Conservation (phyloP, 202 grass and related monocot species). For the Zizania palustris region DNA sequence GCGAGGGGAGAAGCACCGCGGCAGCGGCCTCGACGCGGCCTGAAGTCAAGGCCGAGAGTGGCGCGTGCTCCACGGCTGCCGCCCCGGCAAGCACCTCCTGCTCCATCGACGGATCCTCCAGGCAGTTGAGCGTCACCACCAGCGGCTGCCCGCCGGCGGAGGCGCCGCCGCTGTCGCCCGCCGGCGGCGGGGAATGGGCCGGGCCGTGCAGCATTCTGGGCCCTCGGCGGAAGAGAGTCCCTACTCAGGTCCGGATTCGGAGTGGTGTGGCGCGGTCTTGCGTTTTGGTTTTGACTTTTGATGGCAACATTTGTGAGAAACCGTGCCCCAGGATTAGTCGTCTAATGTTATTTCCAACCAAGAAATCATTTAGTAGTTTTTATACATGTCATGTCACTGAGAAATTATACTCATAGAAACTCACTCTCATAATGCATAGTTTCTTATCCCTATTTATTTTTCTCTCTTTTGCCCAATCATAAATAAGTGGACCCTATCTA, state of each 20-base stretch:
- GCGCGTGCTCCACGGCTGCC: conserved; percentile 71
- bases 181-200: conserved; percentile 43
- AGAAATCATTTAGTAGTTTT: too few relatives aligned
- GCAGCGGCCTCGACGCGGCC: conserved; percentile 67
- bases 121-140: conserved; percentile 79
- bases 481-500: too few relatives aligned
- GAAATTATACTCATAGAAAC: too few relatives aligned
- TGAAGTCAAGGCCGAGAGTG: conserved; percentile 58
- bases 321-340: too few relatives aligned
- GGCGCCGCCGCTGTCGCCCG: background rate
- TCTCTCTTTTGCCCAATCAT: too few relatives aligned
- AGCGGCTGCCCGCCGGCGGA: conserved; percentile 46
- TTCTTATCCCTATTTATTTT: too few relatives aligned
- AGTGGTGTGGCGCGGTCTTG: too few relatives aligned
- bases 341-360: too few relatives aligned
- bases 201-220: conserved; percentile 54
- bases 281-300: too few relatives aligned
- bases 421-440: too few relatives aligned
- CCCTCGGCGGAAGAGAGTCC: background rate
- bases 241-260: conserved; percentile 4
- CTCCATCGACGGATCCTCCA: conserved; percentile 75
- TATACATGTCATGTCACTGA: too few relatives aligned
- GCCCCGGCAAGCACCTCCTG: conserved; percentile 61
- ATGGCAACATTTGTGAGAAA: too few relatives aligned
- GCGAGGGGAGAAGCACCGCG: conserved; percentile 69